Evolutionary conservation across 2,329 filamentous ascomycete species (phyloP), one percentile per base, ranked within the genome.

Genomic region (Ascocoryne sarcoides): DNA sequence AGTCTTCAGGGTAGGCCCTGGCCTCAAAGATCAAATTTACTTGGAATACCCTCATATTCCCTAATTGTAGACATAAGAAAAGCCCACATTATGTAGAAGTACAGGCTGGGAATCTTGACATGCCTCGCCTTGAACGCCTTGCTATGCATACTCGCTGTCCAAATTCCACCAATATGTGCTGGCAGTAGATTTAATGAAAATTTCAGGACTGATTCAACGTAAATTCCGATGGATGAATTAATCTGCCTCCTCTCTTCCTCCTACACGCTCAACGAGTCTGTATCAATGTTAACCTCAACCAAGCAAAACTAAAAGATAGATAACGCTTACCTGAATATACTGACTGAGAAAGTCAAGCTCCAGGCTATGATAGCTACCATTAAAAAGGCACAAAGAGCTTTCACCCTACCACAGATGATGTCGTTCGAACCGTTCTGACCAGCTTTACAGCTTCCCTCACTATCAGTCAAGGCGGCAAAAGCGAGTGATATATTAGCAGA

Each of bases 401-500:
- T 78, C 50, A 83, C 76, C 32, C 78, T 67, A 34, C 64, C 60
- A 61, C 78, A 84, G 15, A 86, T 75, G 32, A 68, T 48, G 32
- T 60, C 52, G 17, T 56, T 54, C 8, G 61, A 49, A 37, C 65
- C 50, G 29, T 51, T 65, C 12, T n/a, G 59, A 48, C 45, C 63
- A 53, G 62, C 56, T 62, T 57, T 75, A 70, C 60, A 86, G 26
- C 67, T 65, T 59, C 78, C 80, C 30, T 70, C 68, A 20, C 70
- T 66, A 51, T 82, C 75, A 4, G 70, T 81, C 39, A 95, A 67
- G 7, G 86, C 83, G 58, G 86, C 84, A 60, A 95, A 95, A 2
- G 90, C 89, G 48, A 98, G 68, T 30, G 86, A 84, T 18, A 94
- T 75, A 64, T 95, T 96, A 37, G 89, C 88, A 3, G 89, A 88